phyloP scores from a whole-genome alignment of 495 filamentous ascomycete species.

The Aspergillus coremiiformis region DNA sequence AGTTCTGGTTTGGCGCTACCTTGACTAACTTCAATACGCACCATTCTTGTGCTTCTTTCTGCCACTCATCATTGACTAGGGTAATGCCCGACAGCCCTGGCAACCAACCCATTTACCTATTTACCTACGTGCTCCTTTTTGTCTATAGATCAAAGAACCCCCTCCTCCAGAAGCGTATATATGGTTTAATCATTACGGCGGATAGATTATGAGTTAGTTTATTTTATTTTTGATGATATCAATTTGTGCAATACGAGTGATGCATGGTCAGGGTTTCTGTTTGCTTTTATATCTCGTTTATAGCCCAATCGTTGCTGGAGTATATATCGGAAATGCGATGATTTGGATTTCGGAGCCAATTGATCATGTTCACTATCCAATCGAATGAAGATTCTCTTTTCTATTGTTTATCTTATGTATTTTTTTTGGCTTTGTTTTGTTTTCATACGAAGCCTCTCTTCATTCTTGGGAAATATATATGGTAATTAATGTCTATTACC shows the following conservation, averaged over 20 bases:
- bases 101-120: neutral
- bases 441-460: neutral
- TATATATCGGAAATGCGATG: neutral
- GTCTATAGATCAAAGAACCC: slow-evolving; percentile 3
- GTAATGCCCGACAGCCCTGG: neutral
- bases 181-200: slow-evolving; percentile 13
- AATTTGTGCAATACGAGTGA: slow-evolving; percentile 4
- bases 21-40: neutral
- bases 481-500: neutral
- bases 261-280: neutral
- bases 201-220: slow-evolving; percentile 17
- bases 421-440: neutral
- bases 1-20: neutral
- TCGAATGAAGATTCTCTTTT: neutral
- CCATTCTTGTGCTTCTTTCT: neutral
- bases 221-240: slow-evolving; percentile 9
- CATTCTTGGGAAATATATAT: neutral
- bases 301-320: neutral
- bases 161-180: neutral
- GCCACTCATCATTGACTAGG: neutral
- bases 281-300: slow-evolving; percentile 6
- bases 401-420: neutral
- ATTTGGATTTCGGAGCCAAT: neutral
- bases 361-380: neutral
- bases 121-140: neutral